Evolutionary conservation across 441 rosid species (phyloP), one percentile per base, ranked within the genome.

Genomic region (Aleurites moluccanus): DNA sequence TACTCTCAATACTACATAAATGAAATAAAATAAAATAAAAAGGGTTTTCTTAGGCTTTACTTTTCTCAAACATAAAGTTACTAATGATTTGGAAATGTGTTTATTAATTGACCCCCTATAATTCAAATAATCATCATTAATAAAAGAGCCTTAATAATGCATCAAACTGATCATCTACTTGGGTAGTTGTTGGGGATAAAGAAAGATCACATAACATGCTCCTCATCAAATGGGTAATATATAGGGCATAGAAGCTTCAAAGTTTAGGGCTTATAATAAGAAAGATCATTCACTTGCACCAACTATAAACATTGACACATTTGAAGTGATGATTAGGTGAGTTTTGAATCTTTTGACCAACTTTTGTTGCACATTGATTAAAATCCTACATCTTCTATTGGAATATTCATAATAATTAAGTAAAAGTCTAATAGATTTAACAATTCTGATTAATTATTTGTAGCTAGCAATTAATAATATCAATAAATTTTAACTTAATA

Each of bases 31-130:
- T 4, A 42, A 20, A 27, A 15, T 4, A 38, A 28, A 35, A 11
- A 10, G 9, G 47, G 73, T 70, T 86, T 75, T 69, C 92, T 86
- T 88, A 21, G 84, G 18, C 75, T 74, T 79, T 80, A 85, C 90
- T 81, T 86, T 79, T 86, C 90, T 78, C 83, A 80, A 83, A 67
- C 83, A 84, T 79, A 81, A 86, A 84, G 89, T 69, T 38, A 67
- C 74, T 69, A 69, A 66, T 81, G 28, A 74, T 81, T 57, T 50
- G 47, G 61, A 59, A 56, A 64, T 50, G 10, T 6, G 30, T 27
- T 38, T 52, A 21, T 33, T 30, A 35, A 52, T 53, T 62, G 72
- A 33, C 65, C 35, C 15, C 11, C 10, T 15, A 55, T 52, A 16
- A 45, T 53, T 33, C n/a, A 33, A 14, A 52, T 25, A 27, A 47